These are phyloP conservation scores for Carallia pectinifolia DNA, from an alignment of 345 rosid species.

Conservation along the genomic window DNA sequence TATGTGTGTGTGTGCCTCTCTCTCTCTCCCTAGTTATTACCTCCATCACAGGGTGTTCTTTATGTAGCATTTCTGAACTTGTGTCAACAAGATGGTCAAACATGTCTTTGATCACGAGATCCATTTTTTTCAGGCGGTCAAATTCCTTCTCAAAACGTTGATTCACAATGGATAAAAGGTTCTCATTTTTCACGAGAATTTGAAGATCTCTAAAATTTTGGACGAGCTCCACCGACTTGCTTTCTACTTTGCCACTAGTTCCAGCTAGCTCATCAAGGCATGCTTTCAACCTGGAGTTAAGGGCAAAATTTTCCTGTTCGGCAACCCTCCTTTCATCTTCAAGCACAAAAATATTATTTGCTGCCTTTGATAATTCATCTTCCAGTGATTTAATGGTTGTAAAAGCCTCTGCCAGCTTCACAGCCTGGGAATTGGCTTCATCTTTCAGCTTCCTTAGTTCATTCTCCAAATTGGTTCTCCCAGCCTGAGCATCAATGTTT, in stretches of 20 bases:
- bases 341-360: conserved; percentile 45
- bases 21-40: conserved; percentile 31
- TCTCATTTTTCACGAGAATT: conserved; percentile 51
- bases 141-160: conserved; percentile 51
- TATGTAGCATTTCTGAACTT: conserved; percentile 31
- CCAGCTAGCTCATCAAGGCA: conserved; percentile 82
- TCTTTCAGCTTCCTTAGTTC: conserved; percentile 58
- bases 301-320: conserved; percentile 57
- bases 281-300: conserved; percentile 60
- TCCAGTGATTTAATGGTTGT: conserved; percentile 55
- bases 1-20: too few species aligned
- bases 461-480: conserved; percentile 42
- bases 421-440: conserved; percentile 52
- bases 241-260: conserved; percentile 53
- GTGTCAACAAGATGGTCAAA: conserved; percentile 27
- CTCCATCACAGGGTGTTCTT: conserved; percentile 33
- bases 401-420: conserved; percentile 48
- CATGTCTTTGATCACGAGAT: conserved; percentile 48
- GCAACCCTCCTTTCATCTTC: conserved; percentile 56
- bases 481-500: conserved; percentile 36
- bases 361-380: conserved; percentile 55
- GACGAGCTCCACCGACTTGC: conserved; percentile 52
- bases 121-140: conserved; percentile 57
- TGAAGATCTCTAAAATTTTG: conserved; percentile 53
- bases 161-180: conserved; percentile 43